Base-by-base conservation (phyloP, 495 filamentous ascomycete species). In the Neurospora africana region DNA sequence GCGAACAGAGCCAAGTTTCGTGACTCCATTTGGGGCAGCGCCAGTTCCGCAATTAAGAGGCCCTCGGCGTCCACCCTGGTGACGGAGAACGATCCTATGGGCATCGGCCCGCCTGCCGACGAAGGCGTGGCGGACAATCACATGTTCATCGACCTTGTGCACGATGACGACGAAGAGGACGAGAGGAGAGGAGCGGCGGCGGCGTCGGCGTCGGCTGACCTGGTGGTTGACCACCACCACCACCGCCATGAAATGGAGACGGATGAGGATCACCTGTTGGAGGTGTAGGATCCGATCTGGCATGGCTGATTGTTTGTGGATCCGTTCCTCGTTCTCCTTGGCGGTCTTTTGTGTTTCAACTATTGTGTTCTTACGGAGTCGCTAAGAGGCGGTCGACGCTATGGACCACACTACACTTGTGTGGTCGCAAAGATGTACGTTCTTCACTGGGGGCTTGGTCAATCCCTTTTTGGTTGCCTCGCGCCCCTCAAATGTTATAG, bases 131-230 rank as follows among this genome's bases (percentile, higher is more conserved):
- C 81, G 11, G 83, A 84, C 17, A 81, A 85, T 70, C 83, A 81
- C 76, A 86, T 88, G 83, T 88, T 87, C 74, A 78, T 82, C 41
- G 86, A 87, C 38, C 73, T 87, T 17, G 85, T 84, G 0, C 83
- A 86, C 69, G 78, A 83, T 23, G 84, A 85, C 36, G 84, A 87
- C 38, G 84, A 84, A n/a, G 83, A 84, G 0, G 79, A 83, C 17
- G 68, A 67, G n/a, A 30, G 33, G 5, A 36, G n/a, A 71, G n/a
- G 40, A 7, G 47, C 33, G 37, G 43, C 72, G 11, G 47, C 33
- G 37, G 43, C 72, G 36, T 35, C 72, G 38, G 68, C 23, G 15
- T 33, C 44, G 19, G 27, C 75, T 41, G 75, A 79, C 70, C 81
- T 80, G 53, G 80, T 80, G 19, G 80, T 78, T 19, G 80, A 76